A percentile compares a stretch with the other conserved stretches of the same genome.
Evolutionary conservation across 495 filamentous ascomycete genomes (phyloP).

Genomic region (Aspergillus wentii): DNA sequence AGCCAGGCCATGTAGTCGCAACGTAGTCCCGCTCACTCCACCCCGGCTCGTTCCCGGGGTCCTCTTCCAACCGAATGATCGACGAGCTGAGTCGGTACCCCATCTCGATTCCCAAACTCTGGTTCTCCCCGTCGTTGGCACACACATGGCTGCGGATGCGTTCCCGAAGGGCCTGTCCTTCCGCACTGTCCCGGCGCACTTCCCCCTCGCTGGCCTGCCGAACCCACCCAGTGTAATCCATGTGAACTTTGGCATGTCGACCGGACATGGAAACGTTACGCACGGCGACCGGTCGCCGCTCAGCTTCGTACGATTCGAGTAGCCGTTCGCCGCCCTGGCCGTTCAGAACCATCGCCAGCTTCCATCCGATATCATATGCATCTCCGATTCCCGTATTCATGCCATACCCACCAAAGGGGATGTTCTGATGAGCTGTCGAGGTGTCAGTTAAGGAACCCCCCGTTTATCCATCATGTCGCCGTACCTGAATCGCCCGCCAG

Average conservation of each 20-base stretch:
- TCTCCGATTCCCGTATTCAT: conserved; percentile 31
- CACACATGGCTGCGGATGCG: neutral
- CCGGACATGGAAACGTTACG: conserved; percentile 8
- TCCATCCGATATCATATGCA: conserved; percentile 26
- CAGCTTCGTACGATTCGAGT: conserved; percentile 18
- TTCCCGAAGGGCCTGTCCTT: neutral
- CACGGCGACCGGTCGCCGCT: conserved; percentile 17
- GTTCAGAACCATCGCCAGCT: conserved; percentile 17
- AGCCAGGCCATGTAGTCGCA: conserved; percentile 22
- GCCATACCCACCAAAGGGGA: conserved; percentile 23
- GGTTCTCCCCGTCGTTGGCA: conserved; percentile 6
- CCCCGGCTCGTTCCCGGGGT: conserved; percentile 4
- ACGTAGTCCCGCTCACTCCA: conserved; percentile 8
- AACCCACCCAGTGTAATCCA: neutral
- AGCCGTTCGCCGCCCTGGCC: conserved; percentile 12
- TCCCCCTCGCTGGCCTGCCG: neutral
- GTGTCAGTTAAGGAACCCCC: too few relatives aligned
- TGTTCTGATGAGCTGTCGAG: conserved; percentile 25
- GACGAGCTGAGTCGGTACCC: conserved; percentile 10
- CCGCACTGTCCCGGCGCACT: neutral
- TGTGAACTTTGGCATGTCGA: conserved; percentile 3
- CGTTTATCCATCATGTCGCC: too few relatives aligned
- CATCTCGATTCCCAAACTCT: conserved; percentile 15
- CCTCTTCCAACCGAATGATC: conserved; percentile 2
- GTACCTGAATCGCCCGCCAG: conserved; percentile 40